phyloP scores from a whole-genome alignment of 495 filamentous ascomycete genomes.

The Peziza echinospora region DNA sequence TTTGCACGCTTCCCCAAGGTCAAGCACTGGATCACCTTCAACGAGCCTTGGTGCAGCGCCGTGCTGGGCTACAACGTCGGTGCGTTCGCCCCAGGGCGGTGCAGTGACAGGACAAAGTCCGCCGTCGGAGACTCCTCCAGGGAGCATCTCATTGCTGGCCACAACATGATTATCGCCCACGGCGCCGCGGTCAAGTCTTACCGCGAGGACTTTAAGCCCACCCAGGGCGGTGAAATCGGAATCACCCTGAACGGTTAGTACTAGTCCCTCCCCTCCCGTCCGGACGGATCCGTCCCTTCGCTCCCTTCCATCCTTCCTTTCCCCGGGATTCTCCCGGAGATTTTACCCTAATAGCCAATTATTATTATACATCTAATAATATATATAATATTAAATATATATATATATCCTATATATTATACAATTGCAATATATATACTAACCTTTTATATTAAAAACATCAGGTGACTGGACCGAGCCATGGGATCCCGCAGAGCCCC shows the following conservation, averaged over 20 bases:
- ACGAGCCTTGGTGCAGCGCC: constrained; percentile 30
- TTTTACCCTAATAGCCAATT: too few relatives aligned
- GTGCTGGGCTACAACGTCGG: constrained; percentile 33
- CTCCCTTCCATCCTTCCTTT: too few relatives aligned
- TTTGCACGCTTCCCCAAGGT: constrained; percentile 29
- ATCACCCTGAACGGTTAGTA: constrained; percentile 34
- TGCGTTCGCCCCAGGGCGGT: constrained; percentile 29
- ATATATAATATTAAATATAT: too few relatives aligned
- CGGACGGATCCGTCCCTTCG: too few relatives aligned
- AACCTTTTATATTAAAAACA: too few relatives aligned
- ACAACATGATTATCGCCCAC: constrained; percentile 30
- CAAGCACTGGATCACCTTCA: constrained; percentile 36
- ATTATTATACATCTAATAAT: too few relatives aligned
- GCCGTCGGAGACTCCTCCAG: constrained; percentile 25
- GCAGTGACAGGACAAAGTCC: constrained; percentile 29
- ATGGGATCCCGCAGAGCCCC: constrained; percentile 29
- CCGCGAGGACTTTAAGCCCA: constrained; percentile 28
- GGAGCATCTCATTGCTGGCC: constrained; percentile 32
- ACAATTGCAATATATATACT: too few relatives aligned
- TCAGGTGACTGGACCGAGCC: constrained; percentile 33
- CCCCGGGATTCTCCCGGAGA: too few relatives aligned
- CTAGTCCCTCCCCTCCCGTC: too few relatives aligned
- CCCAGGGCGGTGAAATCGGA: constrained; percentile 29
- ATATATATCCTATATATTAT: too few relatives aligned
- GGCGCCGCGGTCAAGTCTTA: constrained; percentile 31